Evolutionary conservation across 1,284 basidiomycete genomes (phyloP).

Genomic region (Termitomyces sp.): DNA sequence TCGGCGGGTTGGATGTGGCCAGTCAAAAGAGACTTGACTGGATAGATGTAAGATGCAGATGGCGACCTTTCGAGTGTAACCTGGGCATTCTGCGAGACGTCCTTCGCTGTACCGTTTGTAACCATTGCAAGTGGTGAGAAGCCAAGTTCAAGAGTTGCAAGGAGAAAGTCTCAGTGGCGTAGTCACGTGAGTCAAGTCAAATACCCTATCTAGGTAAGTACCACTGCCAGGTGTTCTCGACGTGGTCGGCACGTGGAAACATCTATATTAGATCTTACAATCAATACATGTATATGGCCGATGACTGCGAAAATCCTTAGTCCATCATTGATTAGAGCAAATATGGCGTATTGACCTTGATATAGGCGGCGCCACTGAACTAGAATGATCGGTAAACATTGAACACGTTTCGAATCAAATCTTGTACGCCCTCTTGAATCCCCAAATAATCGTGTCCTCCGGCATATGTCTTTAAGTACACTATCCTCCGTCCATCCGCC

Average conservation of each 20-base stretch:
- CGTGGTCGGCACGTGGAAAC: not conserved
- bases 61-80: not conserved
- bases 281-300: not conserved
- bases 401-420: constrained; percentile 59
- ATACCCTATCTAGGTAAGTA: no score
- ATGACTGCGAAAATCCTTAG: not conserved
- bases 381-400: constrained; percentile 14
- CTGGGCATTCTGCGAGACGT: not conserved
- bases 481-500: constrained; percentile 42
- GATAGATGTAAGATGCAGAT: constrained; percentile 32
- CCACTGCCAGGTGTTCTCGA: not conserved
- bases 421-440: constrained; percentile 67
- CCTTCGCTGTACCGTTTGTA: not conserved
- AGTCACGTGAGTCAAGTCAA: constrained; percentile 5
- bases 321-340: not conserved
- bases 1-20: constrained; percentile 30
- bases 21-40: constrained; percentile 35
- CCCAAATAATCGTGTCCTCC: constrained; percentile 68
- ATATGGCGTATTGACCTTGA: not conserved
- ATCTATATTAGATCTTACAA: not conserved
- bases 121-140: not conserved
- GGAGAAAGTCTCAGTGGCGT: constrained; percentile 12
- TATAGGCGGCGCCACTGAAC: not conserved
- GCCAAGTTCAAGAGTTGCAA: not conserved
- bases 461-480: constrained; percentile 55